Percentiles rank a stretch among this genome's conserved stretches.
phyloP scores from a whole-genome alignment of 2,329 filamentous ascomycete species.

The Trichoderma sp. region DNA sequence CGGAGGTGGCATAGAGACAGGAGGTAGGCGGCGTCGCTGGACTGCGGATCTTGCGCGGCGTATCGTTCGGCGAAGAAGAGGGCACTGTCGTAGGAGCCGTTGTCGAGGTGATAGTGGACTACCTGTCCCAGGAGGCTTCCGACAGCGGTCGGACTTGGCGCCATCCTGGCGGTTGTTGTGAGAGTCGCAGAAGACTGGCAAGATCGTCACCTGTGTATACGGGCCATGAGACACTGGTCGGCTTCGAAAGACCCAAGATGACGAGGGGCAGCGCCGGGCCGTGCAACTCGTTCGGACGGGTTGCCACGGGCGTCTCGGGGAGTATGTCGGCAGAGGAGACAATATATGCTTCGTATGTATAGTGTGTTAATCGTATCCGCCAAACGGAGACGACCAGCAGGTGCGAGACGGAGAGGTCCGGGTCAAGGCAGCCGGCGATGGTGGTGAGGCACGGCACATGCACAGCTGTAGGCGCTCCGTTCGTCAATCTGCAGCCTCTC shows the following conservation, averaged over 20 bases:
- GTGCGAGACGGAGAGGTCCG: neutral
- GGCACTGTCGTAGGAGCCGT: constrained; percentile 84
- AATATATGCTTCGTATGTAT: neutral
- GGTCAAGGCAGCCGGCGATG: neutral
- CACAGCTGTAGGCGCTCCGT: neutral
- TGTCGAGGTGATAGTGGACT: constrained; percentile 77
- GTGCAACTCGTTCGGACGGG: neutral
- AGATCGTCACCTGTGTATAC: constrained; percentile 34
- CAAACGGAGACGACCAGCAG: neutral
- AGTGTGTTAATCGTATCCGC: neutral
- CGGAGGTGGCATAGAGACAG: constrained; percentile 83
- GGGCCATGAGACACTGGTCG: constrained; percentile 35
- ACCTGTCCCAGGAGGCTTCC: constrained; percentile 60
- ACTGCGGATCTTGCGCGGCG: constrained; percentile 78
- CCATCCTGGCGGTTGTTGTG: constrained; percentile 47
- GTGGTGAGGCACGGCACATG: neutral
- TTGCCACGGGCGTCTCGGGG: neutral
- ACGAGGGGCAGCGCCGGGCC: constrained; percentile 12
- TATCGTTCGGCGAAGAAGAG: constrained; percentile 91
- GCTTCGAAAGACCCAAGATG: neutral
- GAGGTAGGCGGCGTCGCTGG: constrained; percentile 78
- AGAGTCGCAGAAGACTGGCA: constrained; percentile 26
- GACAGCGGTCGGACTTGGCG: constrained; percentile 54
- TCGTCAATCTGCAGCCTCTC: neutral
- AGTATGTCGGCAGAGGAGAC: neutral